Evolutionary conservation across 2,329 filamentous ascomycete species (phyloP).

Genomic region (Penicillium griseofulvum): DNA sequence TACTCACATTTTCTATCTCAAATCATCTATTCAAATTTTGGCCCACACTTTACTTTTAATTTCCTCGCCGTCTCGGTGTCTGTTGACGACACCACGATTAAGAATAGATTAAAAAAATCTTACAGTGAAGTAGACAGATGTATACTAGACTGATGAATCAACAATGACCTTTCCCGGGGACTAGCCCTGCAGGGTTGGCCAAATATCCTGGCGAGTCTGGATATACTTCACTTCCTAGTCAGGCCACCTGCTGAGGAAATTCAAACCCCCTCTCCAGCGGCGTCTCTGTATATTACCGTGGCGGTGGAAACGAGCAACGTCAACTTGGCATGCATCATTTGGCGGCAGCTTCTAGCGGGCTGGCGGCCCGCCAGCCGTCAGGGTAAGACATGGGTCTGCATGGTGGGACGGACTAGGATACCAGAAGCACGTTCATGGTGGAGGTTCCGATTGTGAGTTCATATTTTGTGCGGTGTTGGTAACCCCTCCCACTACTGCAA

Average conservation of each 20-base stretch:
- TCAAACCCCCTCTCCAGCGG: constrained; percentile 72
- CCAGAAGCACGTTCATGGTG: constrained; percentile 51
- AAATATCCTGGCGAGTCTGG: neutral
- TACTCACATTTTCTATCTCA: neutral
- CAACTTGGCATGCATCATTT: constrained; percentile 56
- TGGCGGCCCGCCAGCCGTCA: constrained; percentile 67
- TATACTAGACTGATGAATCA: neutral
- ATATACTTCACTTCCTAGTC: constrained; percentile 1
- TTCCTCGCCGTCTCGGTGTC: neutral
- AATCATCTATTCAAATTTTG: neutral
- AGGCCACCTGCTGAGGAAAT: constrained; percentile 58
- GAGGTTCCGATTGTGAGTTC: constrained; percentile 56
- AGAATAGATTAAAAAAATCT: neutral
- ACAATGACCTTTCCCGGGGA: neutral
- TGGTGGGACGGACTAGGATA: constrained; percentile 83
- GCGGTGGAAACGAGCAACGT: constrained; percentile 64
- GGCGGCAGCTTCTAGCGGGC: constrained; percentile 65
- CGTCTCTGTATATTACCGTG: constrained; percentile 72
- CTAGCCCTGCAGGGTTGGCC: no score
- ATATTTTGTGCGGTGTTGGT: constrained; percentile 77
- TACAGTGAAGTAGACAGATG: no score
- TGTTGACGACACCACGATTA: neutral
- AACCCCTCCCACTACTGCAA: constrained; percentile 73
- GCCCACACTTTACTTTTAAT: neutral
- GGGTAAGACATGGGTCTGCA: constrained; percentile 69